Evolutionary conservation across 352 stramenopile species (phyloP).

Genomic region (Phytophthora citrophthora): DNA sequence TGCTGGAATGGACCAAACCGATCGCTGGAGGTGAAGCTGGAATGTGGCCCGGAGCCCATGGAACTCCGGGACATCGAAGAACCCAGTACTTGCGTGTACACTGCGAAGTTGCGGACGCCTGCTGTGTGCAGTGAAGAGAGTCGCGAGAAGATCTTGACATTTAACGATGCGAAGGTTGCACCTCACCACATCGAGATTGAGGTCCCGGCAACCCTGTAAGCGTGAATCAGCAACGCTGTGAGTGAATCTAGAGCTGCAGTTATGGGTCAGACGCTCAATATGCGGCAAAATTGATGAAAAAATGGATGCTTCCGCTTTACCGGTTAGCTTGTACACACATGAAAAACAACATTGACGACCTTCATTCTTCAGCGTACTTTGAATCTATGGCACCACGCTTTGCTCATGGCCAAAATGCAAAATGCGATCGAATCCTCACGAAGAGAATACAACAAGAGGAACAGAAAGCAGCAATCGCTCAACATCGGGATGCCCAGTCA

Average conservation of each 20-base stretch:
- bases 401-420: background rate
- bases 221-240: conserved; percentile 40
- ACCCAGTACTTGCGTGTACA: conserved; percentile 88
- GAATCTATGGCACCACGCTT: background rate
- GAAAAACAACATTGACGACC: background rate
- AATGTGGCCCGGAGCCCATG: conserved; percentile 69
- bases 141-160: conserved; percentile 44
- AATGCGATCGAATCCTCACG: too few species aligned
- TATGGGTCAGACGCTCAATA: conserved; percentile 3
- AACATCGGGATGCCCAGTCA: background rate
- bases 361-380: background rate
- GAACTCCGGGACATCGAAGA: conserved; percentile 82
- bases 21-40: conserved; percentile 77
- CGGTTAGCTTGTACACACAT: too few species aligned
- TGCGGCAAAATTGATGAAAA: conserved; percentile 11
- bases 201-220: conserved; percentile 55
- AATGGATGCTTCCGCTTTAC: background rate
- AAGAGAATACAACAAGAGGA: too few species aligned
- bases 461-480: background rate
- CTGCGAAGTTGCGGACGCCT: conserved; percentile 78
- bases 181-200: conserved; percentile 75
- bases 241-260: conserved; percentile 15
- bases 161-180: conserved; percentile 27
- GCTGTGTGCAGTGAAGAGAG: conserved; percentile 62
- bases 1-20: conserved; percentile 91